Evolutionary conservation across 2,329 filamentous ascomycete genomes (phyloP), one percentile per base, ranked within the genome.

Genomic region (Helminthosporium solani): DNA sequence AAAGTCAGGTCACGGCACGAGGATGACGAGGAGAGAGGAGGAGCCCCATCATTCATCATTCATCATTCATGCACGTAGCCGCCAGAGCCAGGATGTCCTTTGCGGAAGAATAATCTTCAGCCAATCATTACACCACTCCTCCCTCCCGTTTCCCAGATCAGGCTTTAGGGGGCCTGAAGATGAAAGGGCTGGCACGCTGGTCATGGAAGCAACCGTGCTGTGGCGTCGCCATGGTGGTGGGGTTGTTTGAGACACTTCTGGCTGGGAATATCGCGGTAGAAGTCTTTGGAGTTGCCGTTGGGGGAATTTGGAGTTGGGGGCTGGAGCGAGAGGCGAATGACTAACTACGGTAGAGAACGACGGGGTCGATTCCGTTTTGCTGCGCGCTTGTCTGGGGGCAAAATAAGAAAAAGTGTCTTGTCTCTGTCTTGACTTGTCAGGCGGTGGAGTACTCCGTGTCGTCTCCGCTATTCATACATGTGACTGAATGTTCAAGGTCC

Each of bases 11-110:
- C n/a, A n/a, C n/a, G n/a, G n/a, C n/a, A n/a, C n/a, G n/a, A n/a
- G n/a, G n/a, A n/a, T n/a, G n/a, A n/a, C n/a, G n/a, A n/a, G n/a
- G n/a, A n/a, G n/a, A 7, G 6, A n/a, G 31, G 14, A 25, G 9
- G 23, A 25, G 23, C 23, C 23, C 23, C 23, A 25, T 25, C 23
- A 6, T 9, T 25, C 23, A n/a, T n/a, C n/a, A n/a, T n/a, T n/a
- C n/a, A 33, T 18, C 31, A n/a, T 33, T 35, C 33, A 35, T 35
- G 33, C 33, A 35, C 15, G 33, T 35, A 35, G 15, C 33, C 33
- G 33, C 33, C 33, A 8, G 16, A 8, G 7, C 15, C 33, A 33
- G 5, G 5, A n/a, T 18, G 5, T n/a, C 12, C 12, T 18, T 33
- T 6, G 19, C 33, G 33, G 33, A 35, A 35, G 33, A 35, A 35